Conservation (phyloP, 495 filamentous ascomycete species). For the Extremus antarcticus region DNA sequence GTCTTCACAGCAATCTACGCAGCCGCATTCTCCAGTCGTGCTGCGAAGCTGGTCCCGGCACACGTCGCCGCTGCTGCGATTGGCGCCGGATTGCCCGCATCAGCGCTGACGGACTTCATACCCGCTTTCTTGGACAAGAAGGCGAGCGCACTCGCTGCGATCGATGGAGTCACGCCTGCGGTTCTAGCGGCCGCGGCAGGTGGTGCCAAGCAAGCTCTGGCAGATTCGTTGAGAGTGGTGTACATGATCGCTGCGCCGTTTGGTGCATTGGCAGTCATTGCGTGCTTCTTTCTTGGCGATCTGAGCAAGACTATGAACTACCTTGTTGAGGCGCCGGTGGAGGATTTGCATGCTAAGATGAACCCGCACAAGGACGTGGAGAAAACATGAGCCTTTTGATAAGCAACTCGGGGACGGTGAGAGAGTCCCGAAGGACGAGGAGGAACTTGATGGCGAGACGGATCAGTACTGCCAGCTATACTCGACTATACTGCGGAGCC, state of each 20-base stretch:
- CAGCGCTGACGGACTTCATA: background rate
- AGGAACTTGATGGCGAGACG: background rate
- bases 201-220: background rate
- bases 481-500: no score
- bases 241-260: background rate
- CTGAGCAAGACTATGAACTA: background rate
- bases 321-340: background rate
- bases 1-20: constrained; percentile 9
- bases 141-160: background rate
- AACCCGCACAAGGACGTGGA: background rate
- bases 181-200: background rate
- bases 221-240: background rate
- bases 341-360: background rate
- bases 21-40: background rate
- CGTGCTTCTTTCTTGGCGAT: background rate
- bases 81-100: constrained; percentile 1
- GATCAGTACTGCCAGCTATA: no score
- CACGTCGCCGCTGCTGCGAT: constrained; percentile 4
- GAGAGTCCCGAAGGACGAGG: no score
- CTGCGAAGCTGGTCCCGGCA: background rate
- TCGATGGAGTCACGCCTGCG: background rate
- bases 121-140: background rate
- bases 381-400: no score
- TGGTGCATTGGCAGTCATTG: background rate
- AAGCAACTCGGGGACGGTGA: no score